These are phyloP conservation scores for Mycena vulgaris DNA, from an alignment of 768 basidiomycete species.

Conservation along the genomic window DNA sequence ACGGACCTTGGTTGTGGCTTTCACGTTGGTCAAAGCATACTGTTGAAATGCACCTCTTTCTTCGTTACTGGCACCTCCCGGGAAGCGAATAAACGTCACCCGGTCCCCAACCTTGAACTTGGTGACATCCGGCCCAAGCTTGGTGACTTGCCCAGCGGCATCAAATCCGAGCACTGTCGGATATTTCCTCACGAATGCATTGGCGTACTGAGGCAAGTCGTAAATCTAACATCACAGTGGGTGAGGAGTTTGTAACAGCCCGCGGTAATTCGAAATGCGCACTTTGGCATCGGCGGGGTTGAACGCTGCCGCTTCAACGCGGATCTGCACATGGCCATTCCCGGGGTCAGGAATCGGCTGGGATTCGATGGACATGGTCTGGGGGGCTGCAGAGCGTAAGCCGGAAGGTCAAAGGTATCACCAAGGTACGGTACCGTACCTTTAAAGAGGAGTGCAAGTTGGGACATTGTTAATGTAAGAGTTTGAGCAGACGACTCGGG, in stretches of 20 bases:
- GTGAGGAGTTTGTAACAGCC: neutral
- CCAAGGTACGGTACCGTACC: too few species aligned
- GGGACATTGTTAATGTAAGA: too few species aligned
- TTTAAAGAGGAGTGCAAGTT: too few species aligned
- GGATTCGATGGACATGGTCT: neutral
- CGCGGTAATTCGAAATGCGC: neutral
- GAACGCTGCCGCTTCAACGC: slow-evolving; percentile 22
- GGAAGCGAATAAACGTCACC: slow-evolving; percentile 40
- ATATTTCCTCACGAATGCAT: slow-evolving; percentile 52
- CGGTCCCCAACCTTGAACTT: slow-evolving; percentile 55
- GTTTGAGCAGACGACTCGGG: too few species aligned
- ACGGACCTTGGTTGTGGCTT: slow-evolving; percentile 4
- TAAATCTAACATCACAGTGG: neutral
- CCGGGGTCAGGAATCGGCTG: slow-evolving; percentile 11
- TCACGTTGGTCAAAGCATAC: slow-evolving; percentile 8
- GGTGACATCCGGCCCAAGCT: slow-evolving; percentile 54
- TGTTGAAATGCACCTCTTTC: slow-evolving; percentile 24
- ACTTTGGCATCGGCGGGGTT: slow-evolving; percentile 22
- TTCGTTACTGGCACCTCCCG: neutral
- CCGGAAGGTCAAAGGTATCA: too few species aligned
- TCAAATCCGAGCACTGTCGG: slow-evolving; percentile 54
- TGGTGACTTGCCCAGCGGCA: slow-evolving; percentile 55
- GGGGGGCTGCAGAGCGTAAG: too few species aligned
- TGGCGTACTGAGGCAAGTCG: too few species aligned
- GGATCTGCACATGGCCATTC: slow-evolving; percentile 13